phyloP scores from a whole-genome alignment of 2,329 filamentous ascomycete species.

The Aspergillus versicolor region DNA sequence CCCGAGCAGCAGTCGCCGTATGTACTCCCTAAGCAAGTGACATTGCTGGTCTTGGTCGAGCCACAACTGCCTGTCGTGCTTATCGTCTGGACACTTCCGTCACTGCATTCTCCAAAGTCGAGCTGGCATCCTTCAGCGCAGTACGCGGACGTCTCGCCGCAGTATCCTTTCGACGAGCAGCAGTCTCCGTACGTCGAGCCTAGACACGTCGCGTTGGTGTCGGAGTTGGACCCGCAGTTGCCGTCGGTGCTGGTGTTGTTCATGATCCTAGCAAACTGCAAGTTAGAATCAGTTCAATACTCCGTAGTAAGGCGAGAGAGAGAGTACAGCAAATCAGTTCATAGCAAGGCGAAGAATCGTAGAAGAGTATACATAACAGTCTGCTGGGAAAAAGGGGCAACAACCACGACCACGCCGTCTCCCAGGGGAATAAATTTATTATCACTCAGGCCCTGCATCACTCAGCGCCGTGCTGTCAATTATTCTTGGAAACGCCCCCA shows the following conservation, averaged over 20 bases:
- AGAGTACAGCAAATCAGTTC: too few relatives aligned
- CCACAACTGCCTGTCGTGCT: constrained; percentile 9
- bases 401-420: too few relatives aligned
- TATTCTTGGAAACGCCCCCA: too few relatives aligned
- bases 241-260: constrained; percentile 6
- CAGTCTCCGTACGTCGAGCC: constrained; percentile 10
- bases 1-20: constrained; percentile 9
- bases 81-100: not conserved
- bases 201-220: constrained; percentile 8
- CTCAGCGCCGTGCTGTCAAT: too few relatives aligned
- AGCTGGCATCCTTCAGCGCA: constrained; percentile 8
- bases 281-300: too few relatives aligned
- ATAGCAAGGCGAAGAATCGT: too few relatives aligned
- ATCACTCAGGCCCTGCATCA: too few relatives aligned
- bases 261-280: too few relatives aligned
- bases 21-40: constrained; percentile 8
- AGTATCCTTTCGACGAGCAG: constrained; percentile 11
- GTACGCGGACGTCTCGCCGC: constrained; percentile 4
- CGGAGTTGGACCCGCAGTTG: constrained; percentile 8
- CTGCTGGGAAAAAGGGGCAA: too few relatives aligned
- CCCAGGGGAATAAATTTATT: too few relatives aligned
- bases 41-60: constrained; percentile 2
- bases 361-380: too few relatives aligned
- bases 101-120: not conserved
- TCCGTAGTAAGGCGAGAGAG: too few relatives aligned